Percentiles rank a stretch among this genome's conserved stretches.
Conservation (phyloP, 75 land plant species). For the Gnetum montanum region DNA sequence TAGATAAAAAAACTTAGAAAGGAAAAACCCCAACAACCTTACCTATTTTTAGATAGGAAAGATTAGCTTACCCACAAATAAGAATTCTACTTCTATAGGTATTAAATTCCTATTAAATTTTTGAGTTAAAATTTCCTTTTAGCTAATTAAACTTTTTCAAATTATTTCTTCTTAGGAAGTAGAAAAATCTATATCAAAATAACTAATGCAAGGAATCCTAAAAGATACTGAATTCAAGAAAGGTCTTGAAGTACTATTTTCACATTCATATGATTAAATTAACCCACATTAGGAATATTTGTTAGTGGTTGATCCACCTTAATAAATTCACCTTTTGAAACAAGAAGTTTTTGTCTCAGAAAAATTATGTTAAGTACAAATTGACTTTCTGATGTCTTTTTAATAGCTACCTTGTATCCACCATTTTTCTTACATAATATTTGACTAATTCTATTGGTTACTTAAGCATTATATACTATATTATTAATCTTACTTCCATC, state of each 20-base stretch:
- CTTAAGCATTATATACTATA: slow-evolving; percentile 7
- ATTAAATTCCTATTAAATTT: no score
- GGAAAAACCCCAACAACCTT: background rate
- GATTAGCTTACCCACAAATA: no score
- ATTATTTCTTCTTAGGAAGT: no score
- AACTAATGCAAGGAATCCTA: no score
- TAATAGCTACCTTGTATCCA: background rate
- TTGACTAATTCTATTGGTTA: background rate
- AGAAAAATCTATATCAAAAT: no score
- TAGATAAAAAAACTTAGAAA: background rate
- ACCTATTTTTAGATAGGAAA: no score
- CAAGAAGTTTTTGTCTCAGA: background rate
- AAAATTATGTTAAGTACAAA: background rate
- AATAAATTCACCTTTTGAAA: background rate
- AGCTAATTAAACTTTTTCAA: no score
- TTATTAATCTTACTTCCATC: slow-evolving; percentile 10
- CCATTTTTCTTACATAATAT: background rate
- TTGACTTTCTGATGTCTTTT: background rate
- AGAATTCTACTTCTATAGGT: no score
- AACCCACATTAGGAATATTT: background rate
- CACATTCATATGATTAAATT: background rate
- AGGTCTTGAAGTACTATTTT: background rate
- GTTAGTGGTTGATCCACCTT: background rate
- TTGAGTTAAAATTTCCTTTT: no score
- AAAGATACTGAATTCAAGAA: background rate